Conservation (phyloP, 768 basidiomycete species). For the Hortiboletus flavorubellus region DNA sequence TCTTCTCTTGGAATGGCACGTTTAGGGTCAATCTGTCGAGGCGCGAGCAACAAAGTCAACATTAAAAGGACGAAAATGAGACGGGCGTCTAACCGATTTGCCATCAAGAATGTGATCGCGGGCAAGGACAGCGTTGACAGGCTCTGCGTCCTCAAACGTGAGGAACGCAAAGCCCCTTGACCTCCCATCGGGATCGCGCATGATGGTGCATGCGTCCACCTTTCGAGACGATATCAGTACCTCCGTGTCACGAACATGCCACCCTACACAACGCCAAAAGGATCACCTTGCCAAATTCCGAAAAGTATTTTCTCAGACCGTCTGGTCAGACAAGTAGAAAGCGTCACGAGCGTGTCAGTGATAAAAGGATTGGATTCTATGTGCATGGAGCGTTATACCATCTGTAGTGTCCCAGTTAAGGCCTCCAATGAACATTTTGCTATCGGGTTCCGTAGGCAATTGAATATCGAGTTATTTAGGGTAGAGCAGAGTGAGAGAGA, state of each 20-base stretch:
- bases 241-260: neutral
- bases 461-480: conserved; percentile 28
- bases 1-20: conserved; percentile 84
- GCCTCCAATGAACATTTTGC: conserved; percentile 91
- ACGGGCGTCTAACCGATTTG: conserved; percentile 54
- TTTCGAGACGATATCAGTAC: conserved; percentile 29
- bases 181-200: conserved; percentile 73
- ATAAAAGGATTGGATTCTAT: conserved; percentile 20
- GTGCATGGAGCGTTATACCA: conserved; percentile 49
- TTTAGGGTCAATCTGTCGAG: conserved; percentile 76
- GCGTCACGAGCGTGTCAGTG: conserved; percentile 26
- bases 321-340: conserved; percentile 39
- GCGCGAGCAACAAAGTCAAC: neutral
- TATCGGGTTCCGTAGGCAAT: conserved; percentile 40
- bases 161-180: conserved; percentile 85
- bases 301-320: conserved; percentile 68
- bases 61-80: neutral
- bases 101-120: conserved; percentile 73
- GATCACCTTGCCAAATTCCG: conserved; percentile 71
- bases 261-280: conserved; percentile 5
- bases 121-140: conserved; percentile 62
- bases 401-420: conserved; percentile 91
- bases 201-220: conserved; percentile 81
- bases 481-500: conserved; percentile 22
- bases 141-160: conserved; percentile 68